These are phyloP conservation scores for Aspergillus ellipticus DNA, from an alignment of 495 filamentous ascomycete species.

Conservation along the genomic window DNA sequence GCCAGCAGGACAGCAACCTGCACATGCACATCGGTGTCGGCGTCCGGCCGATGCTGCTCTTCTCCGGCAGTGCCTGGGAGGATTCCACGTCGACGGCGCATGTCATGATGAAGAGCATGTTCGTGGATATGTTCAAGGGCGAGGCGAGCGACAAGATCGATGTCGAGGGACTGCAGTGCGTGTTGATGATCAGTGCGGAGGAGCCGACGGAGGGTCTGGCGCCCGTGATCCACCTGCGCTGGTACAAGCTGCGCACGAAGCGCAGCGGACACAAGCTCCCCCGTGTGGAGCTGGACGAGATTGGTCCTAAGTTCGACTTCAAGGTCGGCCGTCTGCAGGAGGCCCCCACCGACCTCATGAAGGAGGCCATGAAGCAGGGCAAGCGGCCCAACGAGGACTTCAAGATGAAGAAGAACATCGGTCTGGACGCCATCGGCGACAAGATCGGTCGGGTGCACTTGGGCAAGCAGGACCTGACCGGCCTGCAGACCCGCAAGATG, in stretches of 20 bases:
- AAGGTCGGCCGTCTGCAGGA: constrained; percentile 75
- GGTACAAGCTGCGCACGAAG: constrained; percentile 80
- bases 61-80: constrained; percentile 82
- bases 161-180: constrained; percentile 88
- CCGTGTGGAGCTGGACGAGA: constrained; percentile 88
- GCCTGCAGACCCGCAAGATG: constrained; percentile 97
- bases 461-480: constrained; percentile 81
- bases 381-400: constrained; percentile 55
- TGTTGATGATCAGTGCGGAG: constrained; percentile 73
- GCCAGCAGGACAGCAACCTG: constrained; percentile 65
- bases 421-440: constrained; percentile 86
- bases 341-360: constrained; percentile 71
- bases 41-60: constrained; percentile 77
- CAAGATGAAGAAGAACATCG: constrained; percentile 91
- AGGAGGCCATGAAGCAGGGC: constrained; percentile 85
- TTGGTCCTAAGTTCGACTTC: constrained; percentile 94
- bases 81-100: constrained; percentile 67
- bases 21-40: constrained; percentile 74
- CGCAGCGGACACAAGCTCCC: constrained; percentile 82
- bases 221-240: constrained; percentile 74
- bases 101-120: constrained; percentile 78
- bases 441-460: constrained; percentile 93
- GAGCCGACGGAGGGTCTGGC: constrained; percentile 63
- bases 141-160: constrained; percentile 73
- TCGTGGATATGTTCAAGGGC: constrained; percentile 87